These are phyloP conservation scores for Cystobasidium ongulense DNA, from an alignment of 768 basidiomycete genomes.

Conservation along the genomic window DNA sequence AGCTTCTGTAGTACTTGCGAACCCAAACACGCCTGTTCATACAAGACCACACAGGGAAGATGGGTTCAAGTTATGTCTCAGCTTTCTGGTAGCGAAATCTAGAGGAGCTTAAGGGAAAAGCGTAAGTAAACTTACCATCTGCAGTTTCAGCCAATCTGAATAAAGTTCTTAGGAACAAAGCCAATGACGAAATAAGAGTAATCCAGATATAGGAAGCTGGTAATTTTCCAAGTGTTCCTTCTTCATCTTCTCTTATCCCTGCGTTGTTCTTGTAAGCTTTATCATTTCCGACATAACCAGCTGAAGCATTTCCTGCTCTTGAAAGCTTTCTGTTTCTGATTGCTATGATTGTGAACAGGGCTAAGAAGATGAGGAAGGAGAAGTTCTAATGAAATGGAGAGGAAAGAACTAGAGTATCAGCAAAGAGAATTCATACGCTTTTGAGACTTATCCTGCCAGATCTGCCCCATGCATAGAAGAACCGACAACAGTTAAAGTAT, in stretches of 20 bases:
- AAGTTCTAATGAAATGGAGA: background rate
- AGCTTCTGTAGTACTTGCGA: constrained; percentile 12
- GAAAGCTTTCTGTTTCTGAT: background rate
- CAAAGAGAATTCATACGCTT: no score
- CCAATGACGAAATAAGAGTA: constrained; percentile 36
- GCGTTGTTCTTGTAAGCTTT: background rate
- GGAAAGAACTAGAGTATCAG: background rate
- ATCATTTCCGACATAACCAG: no score
- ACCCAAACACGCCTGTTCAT: constrained; percentile 24
- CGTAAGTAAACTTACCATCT: constrained; percentile 40
- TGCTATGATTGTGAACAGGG: background rate
- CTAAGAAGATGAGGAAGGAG: constrained; percentile 25
- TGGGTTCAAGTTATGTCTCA: background rate
- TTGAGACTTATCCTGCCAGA: no score
- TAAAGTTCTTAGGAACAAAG: constrained; percentile 44
- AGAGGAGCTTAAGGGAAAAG: background rate
- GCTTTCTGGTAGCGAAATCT: no score
- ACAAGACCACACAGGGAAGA: background rate
- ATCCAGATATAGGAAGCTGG: constrained; percentile 38
- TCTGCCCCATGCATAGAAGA: background rate
- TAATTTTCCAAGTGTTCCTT: constrained; percentile 34
- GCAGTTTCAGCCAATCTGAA: constrained; percentile 46
- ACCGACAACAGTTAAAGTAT: no score
- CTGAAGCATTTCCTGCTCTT: no score
- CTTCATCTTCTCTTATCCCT: background rate